Evolutionary conservation across 2,329 filamentous ascomycete genomes (phyloP).

Genomic region (Sclerotiophoma versabilis): DNA sequence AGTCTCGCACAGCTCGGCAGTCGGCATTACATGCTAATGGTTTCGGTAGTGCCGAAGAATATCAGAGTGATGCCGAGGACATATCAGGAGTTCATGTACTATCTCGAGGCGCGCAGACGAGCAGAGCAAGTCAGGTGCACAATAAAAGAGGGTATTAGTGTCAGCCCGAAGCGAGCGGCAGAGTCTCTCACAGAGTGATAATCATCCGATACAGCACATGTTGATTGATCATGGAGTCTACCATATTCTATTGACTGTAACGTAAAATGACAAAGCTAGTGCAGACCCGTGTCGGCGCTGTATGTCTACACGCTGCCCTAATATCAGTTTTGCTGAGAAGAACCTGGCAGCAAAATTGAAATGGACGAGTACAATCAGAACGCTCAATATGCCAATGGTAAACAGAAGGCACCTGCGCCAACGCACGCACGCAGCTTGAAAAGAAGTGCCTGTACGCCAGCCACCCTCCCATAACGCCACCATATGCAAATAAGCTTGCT

Average conservation of each 20-base stretch:
- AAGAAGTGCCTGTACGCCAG: neutral
- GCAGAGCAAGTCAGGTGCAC: slow-evolving; percentile 58
- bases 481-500: neutral
- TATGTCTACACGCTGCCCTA: too few species aligned
- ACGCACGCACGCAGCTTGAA: neutral
- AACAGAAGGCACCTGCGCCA: neutral
- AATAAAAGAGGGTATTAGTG: slow-evolving; percentile 36
- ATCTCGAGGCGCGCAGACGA: slow-evolving; percentile 66
- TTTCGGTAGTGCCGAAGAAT: slow-evolving; percentile 63
- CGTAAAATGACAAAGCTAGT: neutral
- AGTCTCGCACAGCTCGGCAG: neutral
- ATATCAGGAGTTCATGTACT: slow-evolving; percentile 71
- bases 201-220: too few species aligned
- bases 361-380: neutral
- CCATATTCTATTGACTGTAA: neutral
- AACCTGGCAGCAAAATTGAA: too few species aligned
- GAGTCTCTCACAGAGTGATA: slow-evolving; percentile 47
- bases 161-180: slow-evolving; percentile 42
- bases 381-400: neutral
- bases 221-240: neutral
- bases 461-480: neutral
- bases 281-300: too few species aligned
- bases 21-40: neutral
- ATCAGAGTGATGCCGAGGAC: slow-evolving; percentile 70
- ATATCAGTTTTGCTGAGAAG: too few species aligned